Percentiles rank a stretch among this genome's conserved stretches.
Conservation (phyloP, 192 early-diverging fungal species). For the Phlyctochytrium bullatum region DNA sequence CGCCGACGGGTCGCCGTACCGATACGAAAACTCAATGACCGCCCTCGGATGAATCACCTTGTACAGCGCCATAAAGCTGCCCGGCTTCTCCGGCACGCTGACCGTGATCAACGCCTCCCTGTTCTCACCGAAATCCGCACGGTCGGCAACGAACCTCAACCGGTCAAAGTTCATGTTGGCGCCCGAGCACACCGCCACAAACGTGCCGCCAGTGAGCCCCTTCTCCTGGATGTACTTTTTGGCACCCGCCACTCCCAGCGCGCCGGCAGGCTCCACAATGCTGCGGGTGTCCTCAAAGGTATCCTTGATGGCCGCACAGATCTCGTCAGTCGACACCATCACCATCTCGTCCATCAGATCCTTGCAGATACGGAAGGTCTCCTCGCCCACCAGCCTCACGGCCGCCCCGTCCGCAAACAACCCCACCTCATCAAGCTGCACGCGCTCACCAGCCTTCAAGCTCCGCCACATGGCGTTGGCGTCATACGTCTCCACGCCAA, state of each 20-base stretch:
- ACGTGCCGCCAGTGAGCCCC: constrained; percentile 51
- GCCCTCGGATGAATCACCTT: constrained; percentile 73
- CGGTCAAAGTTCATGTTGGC: constrained; percentile 99
- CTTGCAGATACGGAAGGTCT: constrained; percentile 78
- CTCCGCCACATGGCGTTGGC: constrained; percentile 86
- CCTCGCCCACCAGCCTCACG: constrained; percentile 85
- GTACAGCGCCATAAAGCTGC: constrained; percentile 79
- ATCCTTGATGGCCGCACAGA: constrained; percentile 71
- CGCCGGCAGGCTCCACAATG: constrained; percentile 97
- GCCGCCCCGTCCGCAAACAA: constrained; percentile 98
- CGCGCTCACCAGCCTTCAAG: constrained; percentile 62
- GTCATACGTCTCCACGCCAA: constrained; percentile 91
- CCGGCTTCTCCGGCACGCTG: constrained; percentile 89
- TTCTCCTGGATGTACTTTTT: constrained; percentile 72
- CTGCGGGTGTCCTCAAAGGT: constrained; percentile 81
- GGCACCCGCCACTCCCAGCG: constrained; percentile 78
- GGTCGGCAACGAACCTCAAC: constrained; percentile 94
- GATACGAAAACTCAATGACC: constrained; percentile 92
- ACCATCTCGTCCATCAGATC: constrained; percentile 88
- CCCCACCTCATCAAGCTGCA: constrained; percentile 76
- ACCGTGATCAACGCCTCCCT: constrained; percentile 87
- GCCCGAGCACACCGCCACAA: constrained; percentile 82
- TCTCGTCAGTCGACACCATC: constrained; percentile 90
- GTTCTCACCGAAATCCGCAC: constrained; percentile 91
- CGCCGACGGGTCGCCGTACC: constrained; percentile 68